Conservation (phyloP, 441 rosid species). For the Mallotus japonicus region DNA sequence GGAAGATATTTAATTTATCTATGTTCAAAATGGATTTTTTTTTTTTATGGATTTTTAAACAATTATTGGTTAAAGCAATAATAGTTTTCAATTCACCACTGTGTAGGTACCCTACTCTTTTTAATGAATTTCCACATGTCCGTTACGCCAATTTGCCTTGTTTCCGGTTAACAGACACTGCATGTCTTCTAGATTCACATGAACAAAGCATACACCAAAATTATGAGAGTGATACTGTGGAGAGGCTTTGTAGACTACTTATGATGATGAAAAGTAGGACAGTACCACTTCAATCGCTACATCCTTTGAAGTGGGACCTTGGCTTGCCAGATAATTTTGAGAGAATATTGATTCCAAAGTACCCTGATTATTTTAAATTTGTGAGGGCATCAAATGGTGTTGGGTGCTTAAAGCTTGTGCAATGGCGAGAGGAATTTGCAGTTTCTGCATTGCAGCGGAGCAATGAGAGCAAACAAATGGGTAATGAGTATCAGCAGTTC, state of each 20-base stretch:
- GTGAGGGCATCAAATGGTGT: constrained; percentile 56
- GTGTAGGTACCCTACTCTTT: constrained; percentile 85
- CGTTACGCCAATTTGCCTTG: constrained; percentile 83
- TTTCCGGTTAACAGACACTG: constrained; percentile 79
- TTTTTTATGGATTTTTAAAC: not conserved
- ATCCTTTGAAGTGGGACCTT: constrained; percentile 85
- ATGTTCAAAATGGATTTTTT: not conserved
- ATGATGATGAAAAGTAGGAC: constrained; percentile 86
- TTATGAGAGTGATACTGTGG: constrained; percentile 64
- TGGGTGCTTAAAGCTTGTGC: constrained; percentile 54
- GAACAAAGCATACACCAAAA: constrained; percentile 67
- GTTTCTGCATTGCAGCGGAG: constrained; percentile 66
- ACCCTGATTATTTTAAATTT: constrained; percentile 59
- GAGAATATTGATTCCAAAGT: constrained; percentile 56
- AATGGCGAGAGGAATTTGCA: constrained; percentile 65
- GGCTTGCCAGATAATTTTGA: constrained; percentile 82
- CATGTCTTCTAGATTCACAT: constrained; percentile 71
- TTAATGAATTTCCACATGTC: constrained; percentile 81
- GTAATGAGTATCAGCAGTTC: constrained; percentile 65
- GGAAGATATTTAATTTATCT: not conserved
- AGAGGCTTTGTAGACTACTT: constrained; percentile 74
- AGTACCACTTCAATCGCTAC: constrained; percentile 59
- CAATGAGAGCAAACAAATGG: constrained; percentile 41
- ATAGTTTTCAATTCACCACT: constrained; percentile 2
- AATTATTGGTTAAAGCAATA: not conserved